Conservation (phyloP, 768 basidiomycete genomes). For the Filobasidium wieringae region DNA sequence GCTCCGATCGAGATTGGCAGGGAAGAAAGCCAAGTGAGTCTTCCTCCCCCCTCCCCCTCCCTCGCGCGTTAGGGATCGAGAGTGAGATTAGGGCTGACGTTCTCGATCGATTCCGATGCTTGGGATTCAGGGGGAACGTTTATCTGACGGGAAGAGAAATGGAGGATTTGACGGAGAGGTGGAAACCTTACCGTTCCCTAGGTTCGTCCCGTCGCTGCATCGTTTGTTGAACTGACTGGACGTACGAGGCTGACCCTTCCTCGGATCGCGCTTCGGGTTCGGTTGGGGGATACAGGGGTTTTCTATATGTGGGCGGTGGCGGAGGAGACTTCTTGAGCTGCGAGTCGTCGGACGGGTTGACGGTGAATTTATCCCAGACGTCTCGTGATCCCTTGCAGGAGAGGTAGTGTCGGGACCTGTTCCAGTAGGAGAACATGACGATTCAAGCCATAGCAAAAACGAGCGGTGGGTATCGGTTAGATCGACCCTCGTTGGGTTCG, state of each 20-base stretch:
- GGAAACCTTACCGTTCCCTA: slow-evolving; percentile 72
- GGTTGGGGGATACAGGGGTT: slow-evolving; percentile 45
- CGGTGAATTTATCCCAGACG: too few species aligned
- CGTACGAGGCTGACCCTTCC: not conserved
- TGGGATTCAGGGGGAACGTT: slow-evolving; percentile 34
- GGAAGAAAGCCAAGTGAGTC: slow-evolving; percentile 36
- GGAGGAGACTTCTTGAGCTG: slow-evolving; percentile 34
- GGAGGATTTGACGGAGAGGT: slow-evolving; percentile 59
- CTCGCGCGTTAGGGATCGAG: too few species aligned
- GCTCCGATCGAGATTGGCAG: slow-evolving; percentile 26
- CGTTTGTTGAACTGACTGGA: not conserved
- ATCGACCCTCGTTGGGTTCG: too few species aligned
- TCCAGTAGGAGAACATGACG: too few species aligned
- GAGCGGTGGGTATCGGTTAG: too few species aligned
- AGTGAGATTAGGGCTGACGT: not conserved
- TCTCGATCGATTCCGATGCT: not conserved
- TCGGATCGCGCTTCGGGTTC: slow-evolving; percentile 2
- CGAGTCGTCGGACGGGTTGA: too few species aligned
- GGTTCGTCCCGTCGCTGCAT: slow-evolving; percentile 44
- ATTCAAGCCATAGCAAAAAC: too few species aligned
- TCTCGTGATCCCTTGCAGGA: too few species aligned
- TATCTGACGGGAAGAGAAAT: slow-evolving; percentile 71
- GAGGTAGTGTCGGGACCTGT: too few species aligned
- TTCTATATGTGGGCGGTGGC: slow-evolving; percentile 82
- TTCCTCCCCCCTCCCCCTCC: too few species aligned